Base-by-base conservation (phyloP, 495 filamentous ascomycete genomes). In the Stereocaulon alpinum region DNA sequence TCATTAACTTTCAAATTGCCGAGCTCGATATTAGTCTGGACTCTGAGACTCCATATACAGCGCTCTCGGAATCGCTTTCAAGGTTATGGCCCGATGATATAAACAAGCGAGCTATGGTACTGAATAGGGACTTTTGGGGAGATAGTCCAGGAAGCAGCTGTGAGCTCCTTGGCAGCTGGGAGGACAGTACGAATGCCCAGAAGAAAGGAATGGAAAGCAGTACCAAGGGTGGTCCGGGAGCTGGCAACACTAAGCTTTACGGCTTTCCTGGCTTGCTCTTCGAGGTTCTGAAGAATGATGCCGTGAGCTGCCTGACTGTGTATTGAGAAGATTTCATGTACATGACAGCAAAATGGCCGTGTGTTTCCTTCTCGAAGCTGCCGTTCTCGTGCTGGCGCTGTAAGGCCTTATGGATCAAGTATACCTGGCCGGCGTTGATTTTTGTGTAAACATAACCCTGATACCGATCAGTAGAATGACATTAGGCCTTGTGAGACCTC, bases 251-350 rank as follows among this genome's bases (percentile, higher is more conserved):
- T 27, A 91, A 92, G 65, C 71, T 98, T 15, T 97, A 89, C 76
- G 91, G 91, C 12, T 97, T 94, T 68, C 93, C 92, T 1, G 93
- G 93, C 3, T 73, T 96, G 66, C 78, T 96, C 20, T 97, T 96
- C 73, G 93, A 98, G 73, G 92, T 98, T 12, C 71, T 96, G 72
- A 93, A 88, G 83, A 96, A 93, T 67, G 89, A 86, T 4, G 84
- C 83, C 44, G 89, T 98, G 37, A 92, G 88, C 69, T 86, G 86
- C 37, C 73, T 97, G 64, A 96, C 91, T n/a, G 82, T 95, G 11
- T 95, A 87, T 71, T 93, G 63, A 83, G 1, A 9, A 4, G 15
- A 22, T 12, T 14, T 3, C 12, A 30, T 47, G 6, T 14, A 7
- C 17, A 52, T 42, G 7, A 18, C 18, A 37, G 18, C 4, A 5